phyloP scores from a whole-genome alignment of 2,329 filamentous ascomycete genomes.

The Ophiostoma triangulosporum region DNA sequence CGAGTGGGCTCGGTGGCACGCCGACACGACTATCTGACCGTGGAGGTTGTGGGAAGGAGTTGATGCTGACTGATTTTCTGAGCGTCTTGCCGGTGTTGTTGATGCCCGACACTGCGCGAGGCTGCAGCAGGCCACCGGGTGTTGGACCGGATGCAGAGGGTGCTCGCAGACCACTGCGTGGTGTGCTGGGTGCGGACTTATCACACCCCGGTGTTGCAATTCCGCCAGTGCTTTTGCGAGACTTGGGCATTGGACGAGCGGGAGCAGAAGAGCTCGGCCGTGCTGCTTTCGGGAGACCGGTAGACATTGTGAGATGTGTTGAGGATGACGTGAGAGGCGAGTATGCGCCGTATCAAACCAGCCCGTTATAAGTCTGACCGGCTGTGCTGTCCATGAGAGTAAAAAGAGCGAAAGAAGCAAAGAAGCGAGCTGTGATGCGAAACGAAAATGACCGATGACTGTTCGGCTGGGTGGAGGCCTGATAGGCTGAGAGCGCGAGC shows the following conservation, averaged over 20 bases:
- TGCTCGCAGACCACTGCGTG: conserved; percentile 19
- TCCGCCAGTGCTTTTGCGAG: conserved; percentile 49
- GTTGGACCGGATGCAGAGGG: conserved; percentile 9
- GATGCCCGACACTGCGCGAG: conserved; percentile 40
- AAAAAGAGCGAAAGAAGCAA: background rate
- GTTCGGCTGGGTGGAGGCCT: background rate
- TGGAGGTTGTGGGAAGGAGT: conserved; percentile 83
- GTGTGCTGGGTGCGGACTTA: conserved; percentile 43
- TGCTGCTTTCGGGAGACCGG: conserved; percentile 52
- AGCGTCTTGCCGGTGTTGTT: conserved; percentile 54
- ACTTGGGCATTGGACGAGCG: conserved; percentile 59
- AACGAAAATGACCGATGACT: background rate
- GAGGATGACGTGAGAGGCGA: background rate
- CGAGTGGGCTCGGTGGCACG: conserved; percentile 49
- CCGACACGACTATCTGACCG: conserved; percentile 48
- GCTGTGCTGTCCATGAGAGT: background rate
- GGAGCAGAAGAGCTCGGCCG: conserved; percentile 57
- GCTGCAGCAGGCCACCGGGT: conserved; percentile 35
- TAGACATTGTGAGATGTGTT: conserved; percentile 33
- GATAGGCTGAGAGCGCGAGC: background rate
- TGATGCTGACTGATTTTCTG: conserved; percentile 84
- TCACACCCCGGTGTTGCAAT: conserved; percentile 25
- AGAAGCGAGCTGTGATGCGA: background rate
- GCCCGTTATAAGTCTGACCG: background rate
- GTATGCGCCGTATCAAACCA: background rate